These are phyloP conservation scores for Penicillium soppii DNA, from an alignment of 495 filamentous ascomycete genomes.

Conservation along the genomic window DNA sequence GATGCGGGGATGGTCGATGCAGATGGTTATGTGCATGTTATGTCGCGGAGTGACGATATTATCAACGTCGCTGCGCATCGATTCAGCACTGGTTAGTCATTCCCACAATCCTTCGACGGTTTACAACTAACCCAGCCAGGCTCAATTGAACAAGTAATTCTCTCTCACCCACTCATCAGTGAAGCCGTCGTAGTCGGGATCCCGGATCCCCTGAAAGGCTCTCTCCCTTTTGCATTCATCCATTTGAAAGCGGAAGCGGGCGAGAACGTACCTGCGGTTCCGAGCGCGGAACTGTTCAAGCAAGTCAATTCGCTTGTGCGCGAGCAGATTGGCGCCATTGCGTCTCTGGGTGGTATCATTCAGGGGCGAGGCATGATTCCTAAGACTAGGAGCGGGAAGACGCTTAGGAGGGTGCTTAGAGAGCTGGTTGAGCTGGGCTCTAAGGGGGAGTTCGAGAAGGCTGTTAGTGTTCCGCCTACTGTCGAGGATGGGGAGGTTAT, in stretches of 20 bases:
- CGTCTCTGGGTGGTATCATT: constrained; percentile 79
- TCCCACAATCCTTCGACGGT: neutral
- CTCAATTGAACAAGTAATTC: constrained; percentile 85
- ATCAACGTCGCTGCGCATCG: constrained; percentile 95
- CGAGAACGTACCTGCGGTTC: constrained; percentile 30
- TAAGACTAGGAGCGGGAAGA: constrained; percentile 88
- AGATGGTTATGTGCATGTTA: constrained; percentile 81
- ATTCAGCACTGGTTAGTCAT: constrained; percentile 74
- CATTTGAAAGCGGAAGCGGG: constrained; percentile 50
- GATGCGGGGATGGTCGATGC: constrained; percentile 84
- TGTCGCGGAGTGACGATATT: constrained; percentile 86
- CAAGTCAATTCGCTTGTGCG: constrained; percentile 66
- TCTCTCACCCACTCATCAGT: constrained; percentile 70
- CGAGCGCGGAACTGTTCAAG: constrained; percentile 53
- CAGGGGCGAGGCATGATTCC: constrained; percentile 87
- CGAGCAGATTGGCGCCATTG: constrained; percentile 86
- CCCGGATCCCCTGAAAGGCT: constrained; percentile 82
- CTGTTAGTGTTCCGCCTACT: constrained; percentile 57
- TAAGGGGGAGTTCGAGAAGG: constrained; percentile 49
- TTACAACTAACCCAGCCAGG: constrained; percentile 40
- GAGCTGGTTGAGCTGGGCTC: constrained; percentile 71
- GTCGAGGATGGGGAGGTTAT: constrained; percentile 60
- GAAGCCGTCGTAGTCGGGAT: constrained; percentile 85
- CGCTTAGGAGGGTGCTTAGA: constrained; percentile 72
- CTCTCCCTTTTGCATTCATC: constrained; percentile 87